Conservation (phyloP, 257 asterid species). For the Henckelia pumila region DNA sequence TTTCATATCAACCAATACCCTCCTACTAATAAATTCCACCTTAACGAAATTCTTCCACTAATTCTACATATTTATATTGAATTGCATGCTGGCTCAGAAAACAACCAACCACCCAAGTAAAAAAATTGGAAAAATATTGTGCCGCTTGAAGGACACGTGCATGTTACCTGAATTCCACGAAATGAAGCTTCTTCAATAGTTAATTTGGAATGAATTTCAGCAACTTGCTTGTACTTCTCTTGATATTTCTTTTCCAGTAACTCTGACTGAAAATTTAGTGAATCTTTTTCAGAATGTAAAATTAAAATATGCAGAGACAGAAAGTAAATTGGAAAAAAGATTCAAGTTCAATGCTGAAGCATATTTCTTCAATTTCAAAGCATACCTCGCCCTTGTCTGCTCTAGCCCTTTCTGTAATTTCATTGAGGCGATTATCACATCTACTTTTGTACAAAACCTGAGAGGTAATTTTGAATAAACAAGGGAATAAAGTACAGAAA, state of each 20-base stretch:
- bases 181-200: slow-evolving; percentile 93
- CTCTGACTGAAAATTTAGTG: slow-evolving; percentile 64
- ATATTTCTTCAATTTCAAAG: slow-evolving; percentile 22
- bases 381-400: slow-evolving; percentile 91
- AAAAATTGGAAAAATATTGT: slow-evolving; percentile 2
- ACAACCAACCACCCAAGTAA: slow-evolving; percentile 10
- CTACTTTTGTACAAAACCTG: slow-evolving; percentile 97
- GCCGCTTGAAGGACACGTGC: slow-evolving; percentile 10
- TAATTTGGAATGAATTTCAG: slow-evolving; percentile 90
- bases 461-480: slow-evolving; percentile 23
- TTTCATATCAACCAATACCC: slow-evolving; percentile 8
- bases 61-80: neutral
- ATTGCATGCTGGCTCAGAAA: slow-evolving; percentile 4
- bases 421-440: slow-evolving; percentile 97
- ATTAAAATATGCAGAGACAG: slow-evolving; percentile 13
- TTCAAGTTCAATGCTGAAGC: slow-evolving; percentile 12
- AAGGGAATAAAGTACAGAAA: slow-evolving; percentile 19
- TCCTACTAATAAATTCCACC: slow-evolving; percentile 3
- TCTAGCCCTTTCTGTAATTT: slow-evolving; percentile 90
- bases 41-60: slow-evolving; percentile 1
- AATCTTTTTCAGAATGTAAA: slow-evolving; percentile 15
- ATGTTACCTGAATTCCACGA: slow-evolving; percentile 76
- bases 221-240: slow-evolving; percentile 89
- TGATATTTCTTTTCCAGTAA: slow-evolving; percentile 82
- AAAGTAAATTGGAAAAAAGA: slow-evolving; percentile 11